Base-by-base conservation (phyloP, 805 yeast species). In the Saturnispora besseyi region DNA sequence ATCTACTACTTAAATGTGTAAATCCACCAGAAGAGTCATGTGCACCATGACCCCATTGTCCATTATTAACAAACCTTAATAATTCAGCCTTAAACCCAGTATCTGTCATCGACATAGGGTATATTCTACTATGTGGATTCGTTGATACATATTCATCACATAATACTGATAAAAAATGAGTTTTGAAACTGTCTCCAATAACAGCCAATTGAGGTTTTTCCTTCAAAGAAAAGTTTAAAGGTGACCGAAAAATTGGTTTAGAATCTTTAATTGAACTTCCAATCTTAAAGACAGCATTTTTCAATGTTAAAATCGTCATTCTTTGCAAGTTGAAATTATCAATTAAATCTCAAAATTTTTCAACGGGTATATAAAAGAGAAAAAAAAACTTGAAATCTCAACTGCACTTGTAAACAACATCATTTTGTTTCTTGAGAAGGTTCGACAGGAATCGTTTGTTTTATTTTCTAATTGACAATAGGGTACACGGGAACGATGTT, bases 1-100 rank as follows among this genome's bases (percentile, higher is more conserved):
- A 91, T 47, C 99, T 67, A 1, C 98, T 96, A 46, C 95, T 82
- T 33, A 91, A 58, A 69, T 90, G 95, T 0, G 89, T 86, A 13
- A 59, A 73, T 7, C 64, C 73, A 60, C 78, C 78, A 3, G 66
- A 58, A 1, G 64, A 42, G 63, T 64, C 68, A 59, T 58, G 69
- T 53, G 65, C 65, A 46, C 61, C 70, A 51, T 62, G 54, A 57
- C 71, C 66, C 61, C 64, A 58, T 47, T 66, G 51, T 2, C 66
- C 68, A 54, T 64, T 59, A 61, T 61, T 56, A 59, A 70, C 55
- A 62, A 67, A 63, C 59, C 66, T 62, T 9, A 74, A 62, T 7
- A 73, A 50, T 15, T 72, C 74, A 42, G 67, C 56, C 15, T 66
- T 77, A 42, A 74, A 70, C 7, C 42, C 32, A 1, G 75, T 57